A percentile compares a stretch with the other conserved stretches of the same genome.
Conservation (phyloP, 2,329 filamentous ascomycete species). For the Xylaria sp. region DNA sequence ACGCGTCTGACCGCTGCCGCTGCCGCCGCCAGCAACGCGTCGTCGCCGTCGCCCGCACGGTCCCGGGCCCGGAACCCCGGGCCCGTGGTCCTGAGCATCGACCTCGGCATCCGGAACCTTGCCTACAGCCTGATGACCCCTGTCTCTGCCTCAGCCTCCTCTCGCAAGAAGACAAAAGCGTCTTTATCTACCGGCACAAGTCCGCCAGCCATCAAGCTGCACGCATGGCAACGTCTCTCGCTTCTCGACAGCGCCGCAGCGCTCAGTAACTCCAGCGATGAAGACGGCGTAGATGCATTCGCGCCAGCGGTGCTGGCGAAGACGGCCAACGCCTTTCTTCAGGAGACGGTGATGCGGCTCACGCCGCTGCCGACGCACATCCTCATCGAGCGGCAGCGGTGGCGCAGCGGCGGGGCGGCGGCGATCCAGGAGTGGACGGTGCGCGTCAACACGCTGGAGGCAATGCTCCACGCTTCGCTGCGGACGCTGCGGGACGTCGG, state of each 20-base stretch:
- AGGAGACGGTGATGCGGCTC: slow-evolving; percentile 56
- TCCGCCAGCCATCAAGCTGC: slow-evolving; percentile 41
- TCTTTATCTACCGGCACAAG: slow-evolving; percentile 30
- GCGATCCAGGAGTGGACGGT: slow-evolving; percentile 85
- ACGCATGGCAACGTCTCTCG: slow-evolving; percentile 51
- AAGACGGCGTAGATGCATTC: slow-evolving; percentile 40
- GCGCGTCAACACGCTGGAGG: slow-evolving; percentile 82
- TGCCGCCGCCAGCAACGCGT: slow-evolving; percentile 38
- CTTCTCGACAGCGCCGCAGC: slow-evolving; percentile 18
- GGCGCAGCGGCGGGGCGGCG: slow-evolving; percentile 70
- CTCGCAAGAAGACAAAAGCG: background rate
- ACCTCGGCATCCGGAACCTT: slow-evolving; percentile 86
- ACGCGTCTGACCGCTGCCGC: slow-evolving; percentile 59
- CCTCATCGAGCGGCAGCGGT: slow-evolving; percentile 73
- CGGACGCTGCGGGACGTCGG: slow-evolving; percentile 63
- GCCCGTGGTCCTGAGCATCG: slow-evolving; percentile 75
- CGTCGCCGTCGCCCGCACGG: background rate
- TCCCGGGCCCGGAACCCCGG: slow-evolving; percentile 10
- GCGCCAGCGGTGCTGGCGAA: slow-evolving; percentile 51
- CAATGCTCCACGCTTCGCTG: slow-evolving; percentile 80
- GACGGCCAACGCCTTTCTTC: slow-evolving; percentile 50
- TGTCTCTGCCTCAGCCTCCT: slow-evolving; percentile 2
- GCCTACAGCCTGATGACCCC: slow-evolving; percentile 72
- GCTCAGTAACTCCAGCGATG: background rate
- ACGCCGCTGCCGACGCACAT: slow-evolving; percentile 75